Evolutionary conservation across 768 basidiomycete species (phyloP).

Genomic region (Boletus rubescentipes): DNA sequence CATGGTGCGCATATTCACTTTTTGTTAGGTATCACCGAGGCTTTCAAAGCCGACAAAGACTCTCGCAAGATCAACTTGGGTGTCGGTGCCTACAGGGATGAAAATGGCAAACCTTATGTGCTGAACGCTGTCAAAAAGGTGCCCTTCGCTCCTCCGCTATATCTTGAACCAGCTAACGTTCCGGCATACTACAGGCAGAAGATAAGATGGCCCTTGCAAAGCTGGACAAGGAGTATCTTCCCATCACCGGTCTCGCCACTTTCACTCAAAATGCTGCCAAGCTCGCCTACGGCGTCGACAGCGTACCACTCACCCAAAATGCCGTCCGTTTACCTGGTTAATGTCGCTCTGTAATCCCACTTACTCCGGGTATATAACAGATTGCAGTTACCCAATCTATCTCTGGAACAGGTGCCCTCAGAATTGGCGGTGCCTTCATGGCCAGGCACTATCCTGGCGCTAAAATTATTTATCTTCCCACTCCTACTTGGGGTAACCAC

Average conservation of each 20-base stretch:
- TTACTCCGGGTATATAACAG: slow-evolving; percentile 37
- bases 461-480: slow-evolving; percentile 87
- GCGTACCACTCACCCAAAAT: slow-evolving; percentile 65
- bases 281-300: slow-evolving; percentile 88
- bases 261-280: slow-evolving; percentile 87
- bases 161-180: background rate
- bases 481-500: slow-evolving; percentile 98
- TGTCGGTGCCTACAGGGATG: slow-evolving; percentile 95
- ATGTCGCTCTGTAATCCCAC: background rate
- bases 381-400: slow-evolving; percentile 90
- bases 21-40: slow-evolving; percentile 80
- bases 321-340: slow-evolving; percentile 51
- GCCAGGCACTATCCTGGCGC: slow-evolving; percentile 84
- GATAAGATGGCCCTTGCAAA: slow-evolving; percentile 60
- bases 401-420: slow-evolving; percentile 96
- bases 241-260: slow-evolving; percentile 86
- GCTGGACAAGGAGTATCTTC: slow-evolving; percentile 93
- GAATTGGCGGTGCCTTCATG: slow-evolving; percentile 92
- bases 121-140: slow-evolving; percentile 88
- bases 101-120: slow-evolving; percentile 92
- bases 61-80: slow-evolving; percentile 96
- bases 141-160: background rate
- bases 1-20: slow-evolving; percentile 6
- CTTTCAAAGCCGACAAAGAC: slow-evolving; percentile 94
- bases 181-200: slow-evolving; percentile 58